phyloP scores from a whole-genome alignment of 208 protist species.

The Trypanosoma congolense region DNA sequence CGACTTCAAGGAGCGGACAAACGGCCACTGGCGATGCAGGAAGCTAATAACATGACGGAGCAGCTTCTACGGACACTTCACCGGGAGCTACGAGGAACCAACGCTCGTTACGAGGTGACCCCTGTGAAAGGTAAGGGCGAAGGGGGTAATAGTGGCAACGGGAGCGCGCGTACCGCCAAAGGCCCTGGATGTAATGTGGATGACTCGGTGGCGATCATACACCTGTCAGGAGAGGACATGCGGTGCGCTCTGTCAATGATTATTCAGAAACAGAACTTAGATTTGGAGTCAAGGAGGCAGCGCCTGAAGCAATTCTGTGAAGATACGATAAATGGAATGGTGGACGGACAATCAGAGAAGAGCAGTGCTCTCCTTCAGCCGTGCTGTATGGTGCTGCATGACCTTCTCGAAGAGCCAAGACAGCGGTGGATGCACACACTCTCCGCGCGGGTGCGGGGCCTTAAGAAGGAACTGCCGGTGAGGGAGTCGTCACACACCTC shows the following conservation, averaged over 20 bases:
- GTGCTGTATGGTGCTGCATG: slow-evolving; percentile 38
- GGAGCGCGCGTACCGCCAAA: not conserved
- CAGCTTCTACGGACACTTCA: not conserved
- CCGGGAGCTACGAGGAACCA: not conserved
- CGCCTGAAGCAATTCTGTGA: slow-evolving; percentile 2
- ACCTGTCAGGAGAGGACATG: slow-evolving; percentile 4
- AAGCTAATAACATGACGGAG: not conserved
- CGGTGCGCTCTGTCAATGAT: slow-evolving; percentile 12
- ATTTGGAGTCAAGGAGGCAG: slow-evolving; percentile 5
- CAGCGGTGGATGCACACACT: slow-evolving; percentile 39
- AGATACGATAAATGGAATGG: slow-evolving; percentile 3
- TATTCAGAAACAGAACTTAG: slow-evolving; percentile 18
- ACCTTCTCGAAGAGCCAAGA: slow-evolving; percentile 34
- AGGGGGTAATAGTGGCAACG: not conserved
- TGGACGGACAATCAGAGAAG: not conserved
- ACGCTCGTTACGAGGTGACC: not conserved
- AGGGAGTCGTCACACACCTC: not conserved
- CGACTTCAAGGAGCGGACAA: not conserved
- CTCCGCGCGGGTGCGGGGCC: slow-evolving; percentile 29
- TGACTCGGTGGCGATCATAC: not conserved
- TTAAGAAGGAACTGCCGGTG: slow-evolving; percentile 16
- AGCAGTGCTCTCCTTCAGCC: slow-evolving; percentile 23
- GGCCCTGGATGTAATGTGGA: not conserved
- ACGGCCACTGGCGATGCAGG: not conserved
- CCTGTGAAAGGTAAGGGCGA: not conserved